These are phyloP conservation scores for Candida sithepensis DNA, from an alignment of 805 yeast genomes.

Conservation along the genomic window DNA sequence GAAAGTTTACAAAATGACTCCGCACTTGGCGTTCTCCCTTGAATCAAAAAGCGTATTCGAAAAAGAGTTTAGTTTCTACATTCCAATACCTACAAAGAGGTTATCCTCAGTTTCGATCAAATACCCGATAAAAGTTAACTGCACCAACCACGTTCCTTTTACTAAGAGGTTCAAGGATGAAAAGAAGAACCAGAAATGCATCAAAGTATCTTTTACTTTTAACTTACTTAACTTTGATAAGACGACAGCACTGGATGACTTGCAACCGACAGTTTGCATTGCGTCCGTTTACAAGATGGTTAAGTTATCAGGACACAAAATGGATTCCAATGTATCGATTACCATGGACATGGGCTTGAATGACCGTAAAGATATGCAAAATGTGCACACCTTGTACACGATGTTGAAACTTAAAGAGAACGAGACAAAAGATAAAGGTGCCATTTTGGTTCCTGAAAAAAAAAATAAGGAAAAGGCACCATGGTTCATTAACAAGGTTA, in stretches of 20 bases:
- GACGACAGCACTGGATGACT: neutral
- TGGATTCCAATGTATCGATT: neutral
- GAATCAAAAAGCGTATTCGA: slow-evolving; percentile 13
- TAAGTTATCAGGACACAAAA: neutral
- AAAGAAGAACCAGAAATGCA: slow-evolving; percentile 7
- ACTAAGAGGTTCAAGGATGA: slow-evolving; percentile 6
- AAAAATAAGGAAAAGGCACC: slow-evolving; percentile 6
- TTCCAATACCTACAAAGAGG: slow-evolving; percentile 24
- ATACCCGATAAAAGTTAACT: slow-evolving; percentile 12
- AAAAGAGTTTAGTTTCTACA: slow-evolving; percentile 19
- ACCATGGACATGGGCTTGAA: neutral
- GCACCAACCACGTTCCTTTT: slow-evolving; percentile 7
- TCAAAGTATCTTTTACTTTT: slow-evolving; percentile 8
- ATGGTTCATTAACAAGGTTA: slow-evolving; percentile 24
- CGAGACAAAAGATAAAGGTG: slow-evolving; percentile 15
- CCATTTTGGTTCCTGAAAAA: slow-evolving; percentile 17
- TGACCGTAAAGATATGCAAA: neutral
- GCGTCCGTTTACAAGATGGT: neutral
- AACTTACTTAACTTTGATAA: slow-evolving; percentile 3
- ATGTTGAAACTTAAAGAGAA: slow-evolving; percentile 23
- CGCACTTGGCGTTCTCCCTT: slow-evolving; percentile 22
- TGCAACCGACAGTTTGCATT: neutral
- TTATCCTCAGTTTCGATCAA: slow-evolving; percentile 11
- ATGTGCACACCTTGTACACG: slow-evolving; percentile 19
- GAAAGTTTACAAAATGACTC: slow-evolving; percentile 15